Conservation (phyloP, 2,329 filamentous ascomycete species). For the Paecilomyces fulvus region DNA sequence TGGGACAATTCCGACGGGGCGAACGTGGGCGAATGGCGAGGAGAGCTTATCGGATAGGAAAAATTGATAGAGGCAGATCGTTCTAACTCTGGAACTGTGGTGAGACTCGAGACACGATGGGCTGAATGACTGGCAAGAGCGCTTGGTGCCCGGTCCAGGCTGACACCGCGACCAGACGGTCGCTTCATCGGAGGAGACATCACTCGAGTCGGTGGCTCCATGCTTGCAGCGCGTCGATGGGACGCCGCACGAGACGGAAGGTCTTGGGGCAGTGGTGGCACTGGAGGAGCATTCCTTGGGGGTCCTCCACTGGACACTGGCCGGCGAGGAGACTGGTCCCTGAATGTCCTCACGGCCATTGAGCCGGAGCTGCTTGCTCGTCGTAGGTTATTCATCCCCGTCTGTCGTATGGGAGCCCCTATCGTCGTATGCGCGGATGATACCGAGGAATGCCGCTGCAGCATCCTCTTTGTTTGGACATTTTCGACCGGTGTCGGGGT, state of each 20-base stretch:
- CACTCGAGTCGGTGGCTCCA: conserved; percentile 42
- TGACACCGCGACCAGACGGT: conserved; percentile 28
- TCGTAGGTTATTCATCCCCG: conserved; percentile 40
- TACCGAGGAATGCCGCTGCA: conserved; percentile 61
- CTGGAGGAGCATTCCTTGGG: conserved; percentile 54
- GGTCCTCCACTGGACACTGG: conserved; percentile 35
- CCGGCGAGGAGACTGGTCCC: conserved; percentile 58
- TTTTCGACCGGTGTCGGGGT: conserved; percentile 72
- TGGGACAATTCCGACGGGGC: conserved; percentile 9
- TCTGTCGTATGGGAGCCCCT: background rate
- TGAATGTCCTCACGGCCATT: conserved; percentile 84
- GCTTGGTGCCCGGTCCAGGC: conserved; percentile 27
- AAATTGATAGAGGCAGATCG: conserved; percentile 40
- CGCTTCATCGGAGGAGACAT: conserved; percentile 35
- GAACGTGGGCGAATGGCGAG: conserved; percentile 16
- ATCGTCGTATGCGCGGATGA: conserved; percentile 45
- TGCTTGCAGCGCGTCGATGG: conserved; percentile 41
- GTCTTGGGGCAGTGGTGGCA: conserved; percentile 61
- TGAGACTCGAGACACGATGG: conserved; percentile 14
- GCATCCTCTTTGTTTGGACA: conserved; percentile 79
- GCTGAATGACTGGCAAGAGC: conserved; percentile 9
- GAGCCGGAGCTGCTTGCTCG: conserved; percentile 65
- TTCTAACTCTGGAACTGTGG: conserved; percentile 28
- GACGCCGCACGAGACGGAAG: conserved; percentile 22
- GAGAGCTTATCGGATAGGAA: conserved; percentile 39